These are phyloP conservation scores for Beauveria caledonica DNA, from an alignment of 2,329 filamentous ascomycete genomes.

Conservation along the genomic window DNA sequence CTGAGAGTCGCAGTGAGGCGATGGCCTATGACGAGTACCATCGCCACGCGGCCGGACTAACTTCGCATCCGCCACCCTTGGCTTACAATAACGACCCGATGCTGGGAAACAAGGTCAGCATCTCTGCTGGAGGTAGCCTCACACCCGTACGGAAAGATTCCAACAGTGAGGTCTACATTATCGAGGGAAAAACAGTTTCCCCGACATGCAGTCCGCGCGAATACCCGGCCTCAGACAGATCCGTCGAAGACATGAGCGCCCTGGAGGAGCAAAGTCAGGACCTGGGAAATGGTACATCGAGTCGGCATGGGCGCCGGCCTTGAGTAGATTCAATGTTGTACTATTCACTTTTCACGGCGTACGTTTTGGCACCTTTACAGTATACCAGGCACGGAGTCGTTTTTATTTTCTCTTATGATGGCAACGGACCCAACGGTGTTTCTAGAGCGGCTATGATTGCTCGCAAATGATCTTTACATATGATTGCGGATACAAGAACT, in stretches of 20 bases:
- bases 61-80: neutral
- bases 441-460: neutral
- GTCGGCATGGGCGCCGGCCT: neutral
- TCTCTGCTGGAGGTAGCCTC: neutral
- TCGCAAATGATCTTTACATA: neutral
- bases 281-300: constrained; percentile 12
- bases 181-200: constrained; percentile 22
- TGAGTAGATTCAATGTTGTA: neutral
- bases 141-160: constrained; percentile 15
- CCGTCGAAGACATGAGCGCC: constrained; percentile 23
- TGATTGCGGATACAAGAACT: neutral
- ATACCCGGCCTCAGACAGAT: constrained; percentile 15
- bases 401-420: neutral
- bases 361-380: neutral
- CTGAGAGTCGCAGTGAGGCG: constrained; percentile 15
- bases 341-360: constrained; percentile 3
- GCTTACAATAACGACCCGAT: constrained; percentile 4
- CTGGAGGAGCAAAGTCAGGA: constrained; percentile 26
- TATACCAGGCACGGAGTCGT: neutral
- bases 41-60: neutral
- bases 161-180: constrained; percentile 29
- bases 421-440: neutral
- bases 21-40: constrained; percentile 15
- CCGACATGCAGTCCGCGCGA: constrained; percentile 18
- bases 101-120: constrained; percentile 5